A percentile compares a stretch with the other conserved stretches of the same genome.
Evolutionary conservation across 768 basidiomycete genomes (phyloP).

Genomic region (Fistulinella prunicolor): DNA sequence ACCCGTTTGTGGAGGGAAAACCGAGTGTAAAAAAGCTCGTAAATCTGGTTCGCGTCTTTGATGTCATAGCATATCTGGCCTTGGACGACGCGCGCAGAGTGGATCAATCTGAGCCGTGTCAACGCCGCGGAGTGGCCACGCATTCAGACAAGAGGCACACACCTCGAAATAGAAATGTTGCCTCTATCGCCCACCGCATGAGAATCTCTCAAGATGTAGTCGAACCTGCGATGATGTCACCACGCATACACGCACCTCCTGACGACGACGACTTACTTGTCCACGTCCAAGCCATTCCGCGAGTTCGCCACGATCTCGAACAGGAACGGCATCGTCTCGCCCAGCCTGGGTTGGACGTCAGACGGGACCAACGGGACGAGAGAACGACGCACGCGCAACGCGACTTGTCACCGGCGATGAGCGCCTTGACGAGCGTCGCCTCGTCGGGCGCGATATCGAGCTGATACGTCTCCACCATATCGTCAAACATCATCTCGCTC

Average conservation of each 20-base stretch:
- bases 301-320: constrained; percentile 86
- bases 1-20: constrained; percentile 80
- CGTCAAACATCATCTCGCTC: constrained; percentile 81
- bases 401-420: constrained; percentile 62
- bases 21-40: constrained; percentile 68
- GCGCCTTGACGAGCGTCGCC: constrained; percentile 64
- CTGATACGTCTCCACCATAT: constrained; percentile 54
- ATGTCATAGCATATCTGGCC: constrained; percentile 77
- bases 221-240: too few species aligned
- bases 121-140: too few species aligned
- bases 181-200: constrained; percentile 66
- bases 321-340: constrained; percentile 62
- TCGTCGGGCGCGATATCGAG: constrained; percentile 50
- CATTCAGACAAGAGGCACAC: too few species aligned
- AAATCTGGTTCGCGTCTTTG: constrained; percentile 76
- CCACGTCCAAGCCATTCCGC: constrained; percentile 80
- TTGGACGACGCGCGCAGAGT: constrained; percentile 72
- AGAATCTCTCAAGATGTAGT: constrained; percentile 77
- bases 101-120: constrained; percentile 50
- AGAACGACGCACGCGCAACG: constrained; percentile 48
- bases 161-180: constrained; percentile 49
- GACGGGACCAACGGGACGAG: background rate
- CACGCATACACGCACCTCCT: too few species aligned
- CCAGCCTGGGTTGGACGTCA: constrained; percentile 16
- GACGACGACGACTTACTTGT: too few species aligned